A percentile compares a stretch with the other conserved stretches of the same genome.
Conservation (phyloP, 1,284 basidiomycete genomes). For the Grifola frondosa region DNA sequence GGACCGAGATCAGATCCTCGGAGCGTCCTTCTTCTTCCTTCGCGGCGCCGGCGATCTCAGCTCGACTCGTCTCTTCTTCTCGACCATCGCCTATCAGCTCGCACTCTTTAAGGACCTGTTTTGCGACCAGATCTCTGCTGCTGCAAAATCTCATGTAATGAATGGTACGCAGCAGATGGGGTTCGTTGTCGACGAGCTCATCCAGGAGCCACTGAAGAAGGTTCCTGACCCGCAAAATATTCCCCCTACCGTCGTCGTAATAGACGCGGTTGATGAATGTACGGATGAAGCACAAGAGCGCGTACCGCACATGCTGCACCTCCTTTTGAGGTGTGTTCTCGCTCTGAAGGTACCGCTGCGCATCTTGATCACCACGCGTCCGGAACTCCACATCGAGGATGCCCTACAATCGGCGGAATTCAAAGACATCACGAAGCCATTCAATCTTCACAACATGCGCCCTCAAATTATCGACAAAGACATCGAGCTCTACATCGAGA, state of each 20-base stretch:
- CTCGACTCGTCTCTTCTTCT: slow-evolving; percentile 1
- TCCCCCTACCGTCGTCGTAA: slow-evolving; percentile 1
- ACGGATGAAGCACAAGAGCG: not conserved
- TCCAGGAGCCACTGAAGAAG: not conserved
- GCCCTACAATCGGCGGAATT: not conserved
- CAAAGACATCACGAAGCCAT: not conserved
- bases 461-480: slow-evolving; percentile 4
- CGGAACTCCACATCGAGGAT: slow-evolving; percentile 5
- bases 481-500: slow-evolving; percentile 5
- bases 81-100: slow-evolving; percentile 12
- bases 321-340: not conserved
- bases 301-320: not conserved
- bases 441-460: slow-evolving; percentile 9
- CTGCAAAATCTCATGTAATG: not conserved
- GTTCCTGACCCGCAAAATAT: not conserved
- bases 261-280: slow-evolving; percentile 13
- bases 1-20: slow-evolving; percentile 4
- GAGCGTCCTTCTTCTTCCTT: slow-evolving; percentile 14
- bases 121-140: not conserved
- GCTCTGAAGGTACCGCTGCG: slow-evolving; percentile 3
- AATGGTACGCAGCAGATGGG: not conserved
- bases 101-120: not conserved
- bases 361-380: slow-evolving; percentile 16
- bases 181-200: not conserved
- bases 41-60: slow-evolving; percentile 1